Evolutionary conservation across 164 flowering plant species (phyloP).

Genomic region (Pachysandra terminalis): DNA sequence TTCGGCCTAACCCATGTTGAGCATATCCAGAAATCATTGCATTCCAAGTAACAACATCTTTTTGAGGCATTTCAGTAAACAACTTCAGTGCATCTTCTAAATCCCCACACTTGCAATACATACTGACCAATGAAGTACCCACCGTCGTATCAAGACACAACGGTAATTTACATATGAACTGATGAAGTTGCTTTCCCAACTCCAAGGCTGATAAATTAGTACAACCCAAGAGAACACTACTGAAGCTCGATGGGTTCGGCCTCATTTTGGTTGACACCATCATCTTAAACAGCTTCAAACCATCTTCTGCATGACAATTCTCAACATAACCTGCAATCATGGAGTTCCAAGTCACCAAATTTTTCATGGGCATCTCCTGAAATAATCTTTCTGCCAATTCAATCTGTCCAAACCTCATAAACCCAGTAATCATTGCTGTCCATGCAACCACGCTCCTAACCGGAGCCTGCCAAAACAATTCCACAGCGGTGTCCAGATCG

Average conservation of each 20-base stretch:
- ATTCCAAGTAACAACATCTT: constrained; percentile 49
- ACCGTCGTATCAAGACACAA: constrained; percentile 29
- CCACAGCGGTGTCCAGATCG: constrained; percentile 27
- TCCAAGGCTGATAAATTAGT: constrained; percentile 36
- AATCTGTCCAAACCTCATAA: constrained; percentile 20
- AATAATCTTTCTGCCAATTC: constrained; percentile 35
- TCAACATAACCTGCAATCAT: constrained; percentile 47
- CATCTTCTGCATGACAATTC: constrained; percentile 32
- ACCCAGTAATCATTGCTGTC: constrained; percentile 44
- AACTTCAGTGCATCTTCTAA: constrained; percentile 37
- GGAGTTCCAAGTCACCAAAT: constrained; percentile 49
- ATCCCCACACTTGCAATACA: constrained; percentile 51
- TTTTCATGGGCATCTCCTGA: constrained; percentile 30
- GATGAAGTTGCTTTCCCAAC: constrained; percentile 49
- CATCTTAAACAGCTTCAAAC: constrained; percentile 30
- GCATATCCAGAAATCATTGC: constrained; percentile 60
- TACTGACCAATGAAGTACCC: constrained; percentile 43
- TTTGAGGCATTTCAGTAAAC: constrained; percentile 34
- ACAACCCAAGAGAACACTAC: constrained; percentile 39
- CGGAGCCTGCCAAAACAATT: too few species aligned
- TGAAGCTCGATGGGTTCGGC: constrained; percentile 38
- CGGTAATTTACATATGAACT: constrained; percentile 28
- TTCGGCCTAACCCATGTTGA: constrained; percentile 39
- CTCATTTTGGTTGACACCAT: constrained; percentile 28
- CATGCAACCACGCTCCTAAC: constrained; percentile 31